Evolutionary conservation across 352 stramenopile genomes (phyloP).

Genomic region (Phytophthora pluvialis): DNA sequence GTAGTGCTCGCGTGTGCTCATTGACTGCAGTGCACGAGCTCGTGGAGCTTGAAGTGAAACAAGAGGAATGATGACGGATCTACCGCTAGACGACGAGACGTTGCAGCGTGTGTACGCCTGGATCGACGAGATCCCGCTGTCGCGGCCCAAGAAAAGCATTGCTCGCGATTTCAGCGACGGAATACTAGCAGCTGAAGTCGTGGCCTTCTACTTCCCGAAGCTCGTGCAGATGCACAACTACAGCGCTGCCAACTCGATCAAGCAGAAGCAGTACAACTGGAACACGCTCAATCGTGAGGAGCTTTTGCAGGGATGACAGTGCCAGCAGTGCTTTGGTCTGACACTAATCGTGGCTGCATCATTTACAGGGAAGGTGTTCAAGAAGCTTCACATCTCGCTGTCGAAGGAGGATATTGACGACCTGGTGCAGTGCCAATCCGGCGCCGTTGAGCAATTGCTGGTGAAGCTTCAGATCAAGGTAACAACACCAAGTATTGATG

Average conservation of each 20-base stretch:
- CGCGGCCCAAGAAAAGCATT: slow-evolving; percentile 95
- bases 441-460: slow-evolving; percentile 92
- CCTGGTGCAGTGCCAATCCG: slow-evolving; percentile 88
- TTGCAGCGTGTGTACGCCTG: slow-evolving; percentile 94
- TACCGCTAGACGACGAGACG: slow-evolving; percentile 88
- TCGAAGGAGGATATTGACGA: slow-evolving; percentile 92
- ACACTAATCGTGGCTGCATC: slow-evolving; percentile 9
- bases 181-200: slow-evolving; percentile 90
- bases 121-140: slow-evolving; percentile 96
- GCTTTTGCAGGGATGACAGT: neutral
- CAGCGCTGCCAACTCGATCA: slow-evolving; percentile 90
- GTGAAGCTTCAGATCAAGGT: slow-evolving; percentile 93
- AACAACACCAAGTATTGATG: neutral
- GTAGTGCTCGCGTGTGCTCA: neutral
- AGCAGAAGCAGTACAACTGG: slow-evolving; percentile 97
- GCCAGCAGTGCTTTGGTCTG: neutral
- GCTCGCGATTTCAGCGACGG: slow-evolving; percentile 95
- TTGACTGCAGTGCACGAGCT: slow-evolving; percentile 2
- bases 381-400: slow-evolving; percentile 83
- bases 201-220: slow-evolving; percentile 95
- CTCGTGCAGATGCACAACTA: slow-evolving; percentile 98
- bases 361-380: slow-evolving; percentile 81
- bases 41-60: slow-evolving; percentile 1
- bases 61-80: slow-evolving; percentile 45
- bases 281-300: slow-evolving; percentile 91